Conservation (phyloP, 768 basidiomycete genomes). For the Hygrocybe punicea region DNA sequence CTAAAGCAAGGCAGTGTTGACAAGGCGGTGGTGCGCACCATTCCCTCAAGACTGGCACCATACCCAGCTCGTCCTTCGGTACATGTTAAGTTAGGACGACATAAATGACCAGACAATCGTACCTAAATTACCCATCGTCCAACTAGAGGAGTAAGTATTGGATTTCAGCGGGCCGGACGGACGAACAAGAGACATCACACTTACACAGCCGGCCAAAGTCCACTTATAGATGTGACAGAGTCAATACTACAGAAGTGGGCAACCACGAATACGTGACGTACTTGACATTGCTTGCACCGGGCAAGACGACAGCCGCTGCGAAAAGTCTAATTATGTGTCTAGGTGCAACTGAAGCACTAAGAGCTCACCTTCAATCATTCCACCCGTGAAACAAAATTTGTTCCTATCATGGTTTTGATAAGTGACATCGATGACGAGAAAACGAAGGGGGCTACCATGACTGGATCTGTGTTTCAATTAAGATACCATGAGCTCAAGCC, state of each 20-base stretch:
- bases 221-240: constrained; percentile 18
- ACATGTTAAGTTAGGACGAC: constrained; percentile 34
- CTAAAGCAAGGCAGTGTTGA: background rate
- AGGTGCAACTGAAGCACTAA: background rate
- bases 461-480: constrained; percentile 30
- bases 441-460: constrained; percentile 19
- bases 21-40: constrained; percentile 37
- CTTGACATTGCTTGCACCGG: constrained; percentile 38
- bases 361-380: constrained; percentile 51
- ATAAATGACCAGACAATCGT: constrained; percentile 23
- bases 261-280: constrained; percentile 12
- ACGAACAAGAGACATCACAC: constrained; percentile 8
- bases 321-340: background rate
- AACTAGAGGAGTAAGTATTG: constrained; percentile 22
- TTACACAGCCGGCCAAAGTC: constrained; percentile 40
- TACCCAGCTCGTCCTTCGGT: constrained; percentile 59
- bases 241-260: background rate
- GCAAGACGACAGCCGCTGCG: constrained; percentile 40
- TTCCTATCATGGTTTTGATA: constrained; percentile 30
- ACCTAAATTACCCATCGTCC: constrained; percentile 52
- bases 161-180: background rate
- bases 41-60: constrained; percentile 61
- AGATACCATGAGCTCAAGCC: background rate
- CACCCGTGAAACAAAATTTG: constrained; percentile 78
- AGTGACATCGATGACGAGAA: background rate